These are phyloP conservation scores for Backusella tuberculispora DNA, from an alignment of 192 early-diverging fungal species.

Conservation along the genomic window DNA sequence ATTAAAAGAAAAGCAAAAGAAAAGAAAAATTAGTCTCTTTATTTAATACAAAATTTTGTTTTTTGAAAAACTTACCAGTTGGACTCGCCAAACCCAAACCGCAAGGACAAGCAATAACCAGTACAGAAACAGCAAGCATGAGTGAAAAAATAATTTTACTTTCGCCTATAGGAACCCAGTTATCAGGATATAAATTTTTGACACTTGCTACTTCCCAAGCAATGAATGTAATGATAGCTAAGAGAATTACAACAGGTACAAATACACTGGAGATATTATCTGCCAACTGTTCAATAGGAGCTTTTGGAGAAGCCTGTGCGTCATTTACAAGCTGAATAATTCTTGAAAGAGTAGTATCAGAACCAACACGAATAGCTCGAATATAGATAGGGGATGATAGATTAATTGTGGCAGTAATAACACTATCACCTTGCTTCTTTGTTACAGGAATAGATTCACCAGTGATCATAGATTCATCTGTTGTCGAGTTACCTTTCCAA, in stretches of 20 bases:
- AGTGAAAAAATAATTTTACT: conserved; percentile 53
- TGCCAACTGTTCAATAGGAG: conserved; percentile 68
- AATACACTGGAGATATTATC: conserved; percentile 66
- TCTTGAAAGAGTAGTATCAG: conserved; percentile 62
- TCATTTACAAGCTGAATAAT: conserved; percentile 70
- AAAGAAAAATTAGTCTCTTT: background rate
- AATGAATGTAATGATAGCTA: conserved; percentile 61
- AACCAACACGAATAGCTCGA: conserved; percentile 64
- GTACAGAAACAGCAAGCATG: conserved; percentile 61
- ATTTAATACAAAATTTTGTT: background rate
- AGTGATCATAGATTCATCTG: conserved; percentile 84
- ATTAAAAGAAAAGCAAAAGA: background rate
- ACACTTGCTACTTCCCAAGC: conserved; percentile 54
- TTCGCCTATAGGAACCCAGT: conserved; percentile 51
- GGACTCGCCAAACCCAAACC: conserved; percentile 71
- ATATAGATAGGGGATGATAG: conserved; percentile 57
- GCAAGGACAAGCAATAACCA: conserved; percentile 78
- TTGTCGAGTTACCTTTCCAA: conserved; percentile 56
- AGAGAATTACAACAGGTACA: conserved; percentile 63
- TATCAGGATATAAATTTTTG: conserved; percentile 36
- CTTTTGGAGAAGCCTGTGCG: conserved; percentile 62
- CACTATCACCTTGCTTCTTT: conserved; percentile 54
- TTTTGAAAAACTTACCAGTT: conserved; percentile 41
- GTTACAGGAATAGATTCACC: conserved; percentile 75
- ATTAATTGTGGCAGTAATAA: conserved; percentile 73